phyloP scores from a whole-genome alignment of 306 rosid species.

The Cicer cuneatum region DNA sequence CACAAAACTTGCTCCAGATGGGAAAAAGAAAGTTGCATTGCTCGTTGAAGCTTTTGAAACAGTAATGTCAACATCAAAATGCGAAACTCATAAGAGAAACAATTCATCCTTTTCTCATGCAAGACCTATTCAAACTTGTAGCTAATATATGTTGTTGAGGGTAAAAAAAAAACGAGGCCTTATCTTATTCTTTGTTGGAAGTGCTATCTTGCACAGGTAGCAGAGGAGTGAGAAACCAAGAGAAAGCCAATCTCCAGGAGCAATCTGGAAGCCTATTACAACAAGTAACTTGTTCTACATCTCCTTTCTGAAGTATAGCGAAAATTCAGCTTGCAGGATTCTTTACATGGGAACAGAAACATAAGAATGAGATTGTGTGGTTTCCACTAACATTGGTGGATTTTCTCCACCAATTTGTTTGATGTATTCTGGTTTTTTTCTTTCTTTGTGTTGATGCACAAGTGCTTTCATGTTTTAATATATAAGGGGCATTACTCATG shows the following conservation, averaged over 20 bases:
- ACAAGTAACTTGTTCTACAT: constrained; percentile 9
- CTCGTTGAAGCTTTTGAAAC: constrained; percentile 92
- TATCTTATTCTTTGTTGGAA: neutral
- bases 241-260: constrained; percentile 23
- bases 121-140: constrained; percentile 76
- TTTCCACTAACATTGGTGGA: constrained; percentile 25
- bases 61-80: constrained; percentile 64
- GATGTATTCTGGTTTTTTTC: constrained; percentile 36
- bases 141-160: constrained; percentile 48
- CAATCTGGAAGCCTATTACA: constrained; percentile 37
- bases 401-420: constrained; percentile 33
- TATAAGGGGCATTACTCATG: constrained; percentile 43
- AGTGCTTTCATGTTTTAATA: constrained; percentile 27
- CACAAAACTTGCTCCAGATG: constrained; percentile 73
- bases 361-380: neutral
- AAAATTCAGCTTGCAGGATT: constrained; percentile 28
- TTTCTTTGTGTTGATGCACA: constrained; percentile 32
- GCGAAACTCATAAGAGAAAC: constrained; percentile 45
- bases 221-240: constrained; percentile 9
- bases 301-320: constrained; percentile 32
- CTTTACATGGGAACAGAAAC: constrained; percentile 31
- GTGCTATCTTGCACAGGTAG: constrained; percentile 16
- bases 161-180: neutral
- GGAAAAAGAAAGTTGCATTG: constrained; percentile 83
- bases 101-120: constrained; percentile 53